These are phyloP conservation scores for Erysimum pusillum DNA, from an alignment of 441 rosid species.

Conservation along the genomic window DNA sequence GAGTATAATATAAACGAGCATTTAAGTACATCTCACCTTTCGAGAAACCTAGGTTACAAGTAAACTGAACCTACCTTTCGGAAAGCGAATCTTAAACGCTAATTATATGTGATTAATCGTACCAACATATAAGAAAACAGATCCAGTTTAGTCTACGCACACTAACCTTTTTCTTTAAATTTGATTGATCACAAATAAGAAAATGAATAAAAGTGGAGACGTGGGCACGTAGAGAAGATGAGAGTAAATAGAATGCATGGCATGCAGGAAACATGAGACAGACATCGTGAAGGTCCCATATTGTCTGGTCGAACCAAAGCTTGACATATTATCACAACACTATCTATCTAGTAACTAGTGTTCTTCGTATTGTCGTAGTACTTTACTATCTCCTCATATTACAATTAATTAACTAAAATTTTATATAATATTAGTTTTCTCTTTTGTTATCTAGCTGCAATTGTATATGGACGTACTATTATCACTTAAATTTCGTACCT, in stretches of 20 bases:
- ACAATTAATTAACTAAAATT: background rate
- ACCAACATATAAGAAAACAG: constrained; percentile 11
- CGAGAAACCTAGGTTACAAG: constrained; percentile 34
- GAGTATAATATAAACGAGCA: constrained; percentile 20
- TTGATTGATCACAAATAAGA: constrained; percentile 20
- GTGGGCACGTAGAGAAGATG: constrained; percentile 47
- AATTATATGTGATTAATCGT: constrained; percentile 8
- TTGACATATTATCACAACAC: constrained; percentile 46
- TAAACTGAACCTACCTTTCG: constrained; percentile 23
- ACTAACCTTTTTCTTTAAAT: background rate
- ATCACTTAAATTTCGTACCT: constrained; percentile 35
- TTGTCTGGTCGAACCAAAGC: constrained; percentile 49
- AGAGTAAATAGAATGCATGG: constrained; percentile 48
- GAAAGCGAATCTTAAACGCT: constrained; percentile 35
- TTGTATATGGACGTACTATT: constrained; percentile 43
- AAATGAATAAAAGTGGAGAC: constrained; percentile 33
- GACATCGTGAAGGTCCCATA: constrained; percentile 52
- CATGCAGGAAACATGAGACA: constrained; percentile 55
- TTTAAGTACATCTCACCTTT: constrained; percentile 36
- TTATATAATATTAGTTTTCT: constrained; percentile 4
- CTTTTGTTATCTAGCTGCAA: constrained; percentile 39
- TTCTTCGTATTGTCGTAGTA: constrained; percentile 46
- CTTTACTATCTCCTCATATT: constrained; percentile 32
- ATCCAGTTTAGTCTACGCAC: background rate
- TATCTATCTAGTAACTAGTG: constrained; percentile 45